These are phyloP conservation scores for Sanghuangporus weigelae DNA, from an alignment of 1,284 basidiomycete species.

Conservation along the genomic window DNA sequence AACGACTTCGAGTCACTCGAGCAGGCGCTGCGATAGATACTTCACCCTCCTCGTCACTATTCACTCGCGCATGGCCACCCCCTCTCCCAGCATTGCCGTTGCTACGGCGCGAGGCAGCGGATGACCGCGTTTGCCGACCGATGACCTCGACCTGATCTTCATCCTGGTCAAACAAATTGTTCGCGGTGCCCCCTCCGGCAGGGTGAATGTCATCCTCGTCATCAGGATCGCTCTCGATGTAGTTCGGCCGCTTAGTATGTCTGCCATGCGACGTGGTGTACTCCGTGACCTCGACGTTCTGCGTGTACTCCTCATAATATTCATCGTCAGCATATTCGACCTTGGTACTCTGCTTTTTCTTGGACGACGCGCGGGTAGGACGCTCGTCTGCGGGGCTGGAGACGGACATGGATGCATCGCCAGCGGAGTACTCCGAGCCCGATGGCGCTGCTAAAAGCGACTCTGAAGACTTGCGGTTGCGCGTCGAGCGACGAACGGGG, in stretches of 20 bases:
- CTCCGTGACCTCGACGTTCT: conserved; percentile 23
- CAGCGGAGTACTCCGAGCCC: conserved; percentile 20
- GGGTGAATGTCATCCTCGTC: not conserved
- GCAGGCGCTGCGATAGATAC: not conserved
- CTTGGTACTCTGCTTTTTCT: conserved; percentile 15
- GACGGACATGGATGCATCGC: conserved; percentile 10
- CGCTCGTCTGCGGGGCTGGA: conserved; percentile 8
- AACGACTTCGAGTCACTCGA: conserved; percentile 11
- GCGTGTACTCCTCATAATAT: conserved; percentile 38
- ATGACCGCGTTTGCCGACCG: not conserved
- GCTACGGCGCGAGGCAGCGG: not conserved
- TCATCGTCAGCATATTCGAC: conserved; percentile 39
- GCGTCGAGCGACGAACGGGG: conserved; percentile 23
- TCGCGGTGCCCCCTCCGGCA: not conserved
- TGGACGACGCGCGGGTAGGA: conserved; percentile 12
- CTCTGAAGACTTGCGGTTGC: conserved; percentile 32
- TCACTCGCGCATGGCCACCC: not conserved
- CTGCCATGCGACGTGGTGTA: conserved; percentile 21
- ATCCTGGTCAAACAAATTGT: conserved; percentile 11
- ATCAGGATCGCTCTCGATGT: conserved; percentile 15
- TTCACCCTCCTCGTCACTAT: conserved; percentile 20
- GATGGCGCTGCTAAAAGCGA: conserved; percentile 12
- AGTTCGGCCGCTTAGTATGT: conserved; percentile 6
- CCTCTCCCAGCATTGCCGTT: conserved; percentile 1
- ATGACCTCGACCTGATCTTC: conserved; percentile 27